Evolutionary conservation across 352 stramenopile species (phyloP).

Genomic region (Globisporangium nodosum): DNA sequence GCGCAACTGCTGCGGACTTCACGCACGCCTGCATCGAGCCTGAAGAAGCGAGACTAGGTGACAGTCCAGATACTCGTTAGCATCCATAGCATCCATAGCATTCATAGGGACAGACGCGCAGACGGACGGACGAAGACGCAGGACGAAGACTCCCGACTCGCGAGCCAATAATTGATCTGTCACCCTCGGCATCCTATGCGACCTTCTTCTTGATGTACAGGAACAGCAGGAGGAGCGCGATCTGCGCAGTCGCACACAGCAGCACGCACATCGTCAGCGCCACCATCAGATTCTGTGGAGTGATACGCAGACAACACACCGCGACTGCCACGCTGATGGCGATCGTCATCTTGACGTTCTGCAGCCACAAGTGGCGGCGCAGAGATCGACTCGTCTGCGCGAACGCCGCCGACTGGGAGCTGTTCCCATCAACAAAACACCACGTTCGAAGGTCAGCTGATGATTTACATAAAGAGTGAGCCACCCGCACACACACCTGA

Average conservation of each 20-base stretch:
- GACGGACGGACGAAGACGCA: not conserved
- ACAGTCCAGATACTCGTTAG: slow-evolving; percentile 1
- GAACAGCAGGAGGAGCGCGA: slow-evolving; percentile 45
- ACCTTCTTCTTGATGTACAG: slow-evolving; percentile 52
- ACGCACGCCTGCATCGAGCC: not conserved
- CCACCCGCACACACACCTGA: slow-evolving; percentile 41
- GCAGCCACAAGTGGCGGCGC: slow-evolving; percentile 76
- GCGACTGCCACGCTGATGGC: slow-evolving; percentile 58
- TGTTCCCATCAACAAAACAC: slow-evolving; percentile 10
- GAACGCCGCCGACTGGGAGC: slow-evolving; percentile 76
- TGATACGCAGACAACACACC: slow-evolving; percentile 28
- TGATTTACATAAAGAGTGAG: too few relatives aligned
- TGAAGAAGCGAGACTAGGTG: not conserved
- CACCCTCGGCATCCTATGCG: slow-evolving; percentile 17
- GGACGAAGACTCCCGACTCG: not conserved
- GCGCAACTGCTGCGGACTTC: slow-evolving; percentile 17
- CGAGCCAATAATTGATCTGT: slow-evolving; percentile 10
- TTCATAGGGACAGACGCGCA: not conserved
- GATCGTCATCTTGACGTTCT: slow-evolving; percentile 88
- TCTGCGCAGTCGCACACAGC: slow-evolving; percentile 14
- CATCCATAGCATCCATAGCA: slow-evolving; percentile 13
- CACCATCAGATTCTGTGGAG: not conserved
- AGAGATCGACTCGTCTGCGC: slow-evolving; percentile 78
- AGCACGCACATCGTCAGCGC: not conserved
- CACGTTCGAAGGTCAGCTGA: too few relatives aligned